Percentiles rank a stretch among this genome's conserved stretches.
phyloP scores from a whole-genome alignment of 306 rosid species.

The Arachis stenosperma region DNA sequence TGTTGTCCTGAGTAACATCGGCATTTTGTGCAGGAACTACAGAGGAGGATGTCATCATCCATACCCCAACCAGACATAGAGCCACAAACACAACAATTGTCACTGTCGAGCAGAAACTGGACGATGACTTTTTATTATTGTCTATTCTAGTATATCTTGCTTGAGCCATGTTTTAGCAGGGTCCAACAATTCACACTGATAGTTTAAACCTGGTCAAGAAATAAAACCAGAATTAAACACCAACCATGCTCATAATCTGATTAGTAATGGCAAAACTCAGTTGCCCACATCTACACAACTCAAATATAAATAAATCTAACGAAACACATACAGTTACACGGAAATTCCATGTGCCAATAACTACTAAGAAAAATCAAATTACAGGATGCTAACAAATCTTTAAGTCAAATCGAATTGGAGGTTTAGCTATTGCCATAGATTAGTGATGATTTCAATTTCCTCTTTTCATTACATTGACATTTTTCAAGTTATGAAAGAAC shows the following conservation, averaged over 20 bases:
- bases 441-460: slow-evolving; percentile 9
- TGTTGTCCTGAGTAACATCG: slow-evolving; percentile 62
- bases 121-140: slow-evolving; percentile 53
- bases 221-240: slow-evolving; percentile 31
- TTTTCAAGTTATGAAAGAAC: not conserved
- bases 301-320: slow-evolving; percentile 9
- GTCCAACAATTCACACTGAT: slow-evolving; percentile 18
- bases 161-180: slow-evolving; percentile 60
- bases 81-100: slow-evolving; percentile 88
- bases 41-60: slow-evolving; percentile 96
- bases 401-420: not conserved
- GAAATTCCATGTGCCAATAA: slow-evolving; percentile 1
- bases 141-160: slow-evolving; percentile 78
- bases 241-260: slow-evolving; percentile 15
- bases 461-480: slow-evolving; percentile 10
- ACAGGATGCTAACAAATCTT: slow-evolving; percentile 6
- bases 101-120: slow-evolving; percentile 82
- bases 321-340: not conserved
- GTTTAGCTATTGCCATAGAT: not conserved
- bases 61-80: slow-evolving; percentile 82
- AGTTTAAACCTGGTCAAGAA: slow-evolving; percentile 43
- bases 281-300: slow-evolving; percentile 1
- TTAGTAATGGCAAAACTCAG: slow-evolving; percentile 11
- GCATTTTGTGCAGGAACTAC: slow-evolving; percentile 75
- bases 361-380: slow-evolving; percentile 21